These are phyloP conservation scores for Cydonia oblonga DNA, from an alignment of 331 rosid genomes.

Conservation along the genomic window DNA sequence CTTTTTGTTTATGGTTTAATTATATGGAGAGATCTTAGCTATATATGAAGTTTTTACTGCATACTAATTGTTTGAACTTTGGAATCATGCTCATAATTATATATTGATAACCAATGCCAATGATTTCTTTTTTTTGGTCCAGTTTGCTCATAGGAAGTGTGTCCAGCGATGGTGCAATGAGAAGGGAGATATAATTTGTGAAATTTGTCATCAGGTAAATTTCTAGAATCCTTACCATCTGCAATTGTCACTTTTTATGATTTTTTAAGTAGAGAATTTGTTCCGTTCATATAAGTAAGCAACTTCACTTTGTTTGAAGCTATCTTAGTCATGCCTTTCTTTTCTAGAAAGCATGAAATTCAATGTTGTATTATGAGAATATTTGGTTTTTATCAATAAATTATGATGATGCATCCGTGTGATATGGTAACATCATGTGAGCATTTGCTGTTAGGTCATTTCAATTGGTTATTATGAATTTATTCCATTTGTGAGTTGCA, in stretches of 20 bases:
- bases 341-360: neutral
- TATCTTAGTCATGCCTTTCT: neutral
- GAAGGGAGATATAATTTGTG: constrained; percentile 52
- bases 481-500: neutral
- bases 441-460: neutral
- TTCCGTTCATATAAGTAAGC: neutral
- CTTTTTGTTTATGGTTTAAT: neutral
- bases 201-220: constrained; percentile 52
- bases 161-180: constrained; percentile 65
- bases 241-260: neutral
- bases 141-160: constrained; percentile 60
- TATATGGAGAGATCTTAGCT: neutral
- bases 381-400: neutral
- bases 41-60: neutral
- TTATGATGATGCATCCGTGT: neutral
- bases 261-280: neutral
- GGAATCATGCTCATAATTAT: neutral
- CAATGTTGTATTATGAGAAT: neutral
- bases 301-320: neutral
- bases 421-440: neutral
- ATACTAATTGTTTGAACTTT: neutral
- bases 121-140: neutral
- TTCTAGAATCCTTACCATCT: neutral
- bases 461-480: neutral
- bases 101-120: neutral